These are phyloP conservation scores for Komagataella pseudopastoris DNA, from an alignment of 805 yeast genomes.

Conservation along the genomic window DNA sequence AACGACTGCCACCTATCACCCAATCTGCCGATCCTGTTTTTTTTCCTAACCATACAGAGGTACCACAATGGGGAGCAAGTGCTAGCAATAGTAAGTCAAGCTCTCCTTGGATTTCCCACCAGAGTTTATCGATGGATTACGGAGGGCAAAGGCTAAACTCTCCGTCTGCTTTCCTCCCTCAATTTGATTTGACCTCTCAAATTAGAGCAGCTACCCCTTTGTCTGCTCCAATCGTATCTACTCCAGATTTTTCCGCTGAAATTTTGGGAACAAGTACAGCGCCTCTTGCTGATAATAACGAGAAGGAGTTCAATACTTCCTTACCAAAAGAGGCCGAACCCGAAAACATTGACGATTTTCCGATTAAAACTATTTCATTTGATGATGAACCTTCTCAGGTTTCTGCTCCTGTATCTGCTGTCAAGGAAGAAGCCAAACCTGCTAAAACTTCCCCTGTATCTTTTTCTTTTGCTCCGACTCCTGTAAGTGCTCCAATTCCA, in stretches of 20 bases:
- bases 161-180: background rate
- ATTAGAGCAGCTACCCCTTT: background rate
- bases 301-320: background rate
- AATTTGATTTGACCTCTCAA: slow-evolving; percentile 1
- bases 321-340: background rate
- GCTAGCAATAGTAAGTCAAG: background rate
- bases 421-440: background rate
- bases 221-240: background rate
- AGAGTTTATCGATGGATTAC: background rate
- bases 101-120: background rate
- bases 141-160: background rate
- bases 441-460: background rate
- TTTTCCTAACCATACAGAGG: background rate
- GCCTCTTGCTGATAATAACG: background rate
- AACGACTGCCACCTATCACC: slow-evolving; percentile 30
- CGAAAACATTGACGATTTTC: background rate
- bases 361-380: background rate
- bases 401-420: background rate
- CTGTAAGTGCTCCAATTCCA: background rate
- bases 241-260: background rate
- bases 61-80: background rate
- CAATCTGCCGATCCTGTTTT: background rate
- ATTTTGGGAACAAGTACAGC: background rate
- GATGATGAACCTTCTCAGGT: background rate
- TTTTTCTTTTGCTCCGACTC: background rate